These are phyloP conservation scores for Neltuma alba DNA, from an alignment of 306 rosid species.

Conservation along the genomic window DNA sequence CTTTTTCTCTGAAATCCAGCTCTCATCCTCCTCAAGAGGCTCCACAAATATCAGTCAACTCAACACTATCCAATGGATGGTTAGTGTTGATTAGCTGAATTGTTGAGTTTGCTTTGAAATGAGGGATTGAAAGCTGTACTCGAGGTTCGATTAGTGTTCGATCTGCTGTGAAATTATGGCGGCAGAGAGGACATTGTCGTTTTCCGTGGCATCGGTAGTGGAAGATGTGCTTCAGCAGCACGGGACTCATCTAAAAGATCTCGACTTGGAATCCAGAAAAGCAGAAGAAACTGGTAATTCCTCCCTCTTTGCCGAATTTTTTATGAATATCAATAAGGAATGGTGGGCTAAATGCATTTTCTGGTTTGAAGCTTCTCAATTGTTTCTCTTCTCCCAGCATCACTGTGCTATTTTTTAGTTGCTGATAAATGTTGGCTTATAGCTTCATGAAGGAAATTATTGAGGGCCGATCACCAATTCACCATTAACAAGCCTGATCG, in stretches of 20 bases:
- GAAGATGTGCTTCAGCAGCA: constrained; percentile 94
- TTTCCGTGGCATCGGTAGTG: constrained; percentile 81
- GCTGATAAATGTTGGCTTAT: constrained; percentile 12
- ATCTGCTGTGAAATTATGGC: constrained; percentile 36
- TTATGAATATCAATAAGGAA: constrained; percentile 5
- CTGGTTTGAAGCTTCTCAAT: background rate
- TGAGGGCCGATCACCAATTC: background rate
- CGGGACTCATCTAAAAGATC: constrained; percentile 64
- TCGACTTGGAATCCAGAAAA: constrained; percentile 79
- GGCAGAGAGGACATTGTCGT: constrained; percentile 48
- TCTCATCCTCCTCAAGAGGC: constrained; percentile 23
- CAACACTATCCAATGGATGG: constrained; percentile 11
- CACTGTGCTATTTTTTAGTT: background rate
- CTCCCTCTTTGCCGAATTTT: background rate
- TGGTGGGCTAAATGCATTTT: constrained; percentile 16
- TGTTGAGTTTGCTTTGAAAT: constrained; percentile 20
- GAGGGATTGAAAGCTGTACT: constrained; percentile 10
- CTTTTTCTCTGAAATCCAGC: constrained; percentile 21
- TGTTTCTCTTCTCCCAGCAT: background rate
- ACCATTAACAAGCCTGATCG: background rate
- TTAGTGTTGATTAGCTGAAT: constrained; percentile 32
- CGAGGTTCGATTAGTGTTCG: constrained; percentile 1
- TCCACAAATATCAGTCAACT: background rate
- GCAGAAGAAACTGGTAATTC: constrained; percentile 87
- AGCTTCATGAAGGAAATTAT: background rate